These are phyloP conservation scores for Mycena vitilis DNA, from an alignment of 768 basidiomycete species.

Conservation along the genomic window DNA sequence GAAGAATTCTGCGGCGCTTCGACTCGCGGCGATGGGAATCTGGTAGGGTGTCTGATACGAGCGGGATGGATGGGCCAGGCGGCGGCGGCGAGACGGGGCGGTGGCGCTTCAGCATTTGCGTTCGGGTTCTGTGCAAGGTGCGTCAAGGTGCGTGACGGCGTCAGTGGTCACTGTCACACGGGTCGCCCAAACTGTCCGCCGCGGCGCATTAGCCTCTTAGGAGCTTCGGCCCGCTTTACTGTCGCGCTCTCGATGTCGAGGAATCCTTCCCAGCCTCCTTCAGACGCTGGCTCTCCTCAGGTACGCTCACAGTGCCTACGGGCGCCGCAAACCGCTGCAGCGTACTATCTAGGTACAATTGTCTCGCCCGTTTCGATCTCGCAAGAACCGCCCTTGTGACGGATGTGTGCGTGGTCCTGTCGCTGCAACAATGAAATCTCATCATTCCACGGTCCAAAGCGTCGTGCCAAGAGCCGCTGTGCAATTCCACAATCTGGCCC, in stretches of 20 bases:
- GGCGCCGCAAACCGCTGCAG: not conserved
- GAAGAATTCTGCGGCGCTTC: slow-evolving; percentile 67
- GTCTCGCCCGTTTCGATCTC: slow-evolving; percentile 35
- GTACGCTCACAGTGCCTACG: not conserved
- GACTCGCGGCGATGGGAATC: slow-evolving; percentile 44
- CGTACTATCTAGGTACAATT: slow-evolving; percentile 21
- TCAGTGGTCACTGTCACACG: not conserved
- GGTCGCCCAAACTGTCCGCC: too few species aligned
- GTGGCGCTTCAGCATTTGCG: slow-evolving; percentile 65
- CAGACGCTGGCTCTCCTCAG: slow-evolving; percentile 11
- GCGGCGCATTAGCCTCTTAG: not conserved
- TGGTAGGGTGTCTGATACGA: slow-evolving; percentile 40
- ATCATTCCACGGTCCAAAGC: slow-evolving; percentile 7
- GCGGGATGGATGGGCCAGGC: slow-evolving; percentile 42
- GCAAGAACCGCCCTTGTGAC: slow-evolving; percentile 37
- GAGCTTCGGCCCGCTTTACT: not conserved
- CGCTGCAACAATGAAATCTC: not conserved
- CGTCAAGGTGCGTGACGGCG: not conserved
- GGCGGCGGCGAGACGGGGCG: slow-evolving; percentile 58
- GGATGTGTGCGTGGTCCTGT: slow-evolving; percentile 28
- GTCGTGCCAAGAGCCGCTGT: slow-evolving; percentile 38
- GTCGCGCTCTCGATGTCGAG: slow-evolving; percentile 16
- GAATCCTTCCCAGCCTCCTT: slow-evolving; percentile 24
- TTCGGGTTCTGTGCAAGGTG: not conserved
- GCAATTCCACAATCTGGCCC: slow-evolving; percentile 36